These are phyloP conservation scores for Annulohypoxylon maeteangense DNA, from an alignment of 495 filamentous ascomycete genomes.

Conservation along the genomic window DNA sequence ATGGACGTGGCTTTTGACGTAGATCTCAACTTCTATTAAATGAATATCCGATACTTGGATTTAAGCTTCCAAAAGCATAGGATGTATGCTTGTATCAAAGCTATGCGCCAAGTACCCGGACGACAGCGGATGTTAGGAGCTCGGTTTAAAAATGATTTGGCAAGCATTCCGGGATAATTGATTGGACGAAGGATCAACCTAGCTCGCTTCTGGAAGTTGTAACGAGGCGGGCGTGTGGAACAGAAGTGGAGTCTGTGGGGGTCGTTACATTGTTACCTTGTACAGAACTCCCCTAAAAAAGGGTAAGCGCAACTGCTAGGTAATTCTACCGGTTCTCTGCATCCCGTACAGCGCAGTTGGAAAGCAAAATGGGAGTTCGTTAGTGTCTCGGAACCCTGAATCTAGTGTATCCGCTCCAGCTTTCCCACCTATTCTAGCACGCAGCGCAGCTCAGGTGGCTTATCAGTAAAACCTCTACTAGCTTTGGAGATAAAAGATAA, in stretches of 20 bases:
- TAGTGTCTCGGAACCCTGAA: slow-evolving; percentile 7
- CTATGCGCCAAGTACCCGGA: slow-evolving; percentile 11
- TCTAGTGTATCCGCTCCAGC: background rate
- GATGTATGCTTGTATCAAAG: background rate
- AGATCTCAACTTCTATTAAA: slow-evolving; percentile 5
- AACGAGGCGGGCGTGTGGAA: slow-evolving; percentile 29
- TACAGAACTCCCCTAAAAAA: slow-evolving; percentile 24
- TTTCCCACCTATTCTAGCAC: too few relatives aligned
- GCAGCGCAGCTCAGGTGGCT: background rate
- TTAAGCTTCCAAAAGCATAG: background rate
- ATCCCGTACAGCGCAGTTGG: background rate
- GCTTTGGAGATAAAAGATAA: slow-evolving; percentile 27
- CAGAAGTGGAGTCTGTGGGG: slow-evolving; percentile 31
- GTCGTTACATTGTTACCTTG: background rate
- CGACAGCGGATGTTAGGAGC: background rate
- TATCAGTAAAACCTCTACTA: slow-evolving; percentile 16
- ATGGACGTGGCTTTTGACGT: background rate
- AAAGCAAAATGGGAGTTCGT: background rate
- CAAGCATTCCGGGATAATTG: background rate
- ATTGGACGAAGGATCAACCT: slow-evolving; percentile 27
- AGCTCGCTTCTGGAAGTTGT: slow-evolving; percentile 40
- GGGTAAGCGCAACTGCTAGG: background rate
- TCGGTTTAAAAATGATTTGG: slow-evolving; percentile 6
- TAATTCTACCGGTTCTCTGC: slow-evolving; percentile 12
- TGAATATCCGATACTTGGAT: slow-evolving; percentile 9